Percentiles rank a stretch among this genome's conserved stretches.
Conservation (phyloP, 805 yeast genomes). For the Metschnikowia koreensis region DNA sequence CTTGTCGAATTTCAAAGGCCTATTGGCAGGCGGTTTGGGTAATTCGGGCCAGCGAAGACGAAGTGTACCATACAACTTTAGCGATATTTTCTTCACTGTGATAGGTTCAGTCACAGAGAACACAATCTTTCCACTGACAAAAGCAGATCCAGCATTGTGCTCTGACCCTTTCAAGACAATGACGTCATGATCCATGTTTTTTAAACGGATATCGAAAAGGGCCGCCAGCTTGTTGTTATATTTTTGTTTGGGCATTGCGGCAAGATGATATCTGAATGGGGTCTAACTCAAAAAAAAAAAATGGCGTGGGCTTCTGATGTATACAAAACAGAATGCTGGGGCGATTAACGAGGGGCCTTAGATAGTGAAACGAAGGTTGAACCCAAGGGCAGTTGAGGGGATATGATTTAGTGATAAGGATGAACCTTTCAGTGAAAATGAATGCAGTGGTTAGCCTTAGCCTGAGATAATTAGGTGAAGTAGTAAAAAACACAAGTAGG, state of each 20-base stretch:
- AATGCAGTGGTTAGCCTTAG: not conserved
- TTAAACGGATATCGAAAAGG: constrained; percentile 52
- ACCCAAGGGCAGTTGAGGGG: too few relatives aligned
- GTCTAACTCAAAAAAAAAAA: not conserved
- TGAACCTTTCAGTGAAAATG: too few relatives aligned
- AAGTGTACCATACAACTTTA: constrained; percentile 67
- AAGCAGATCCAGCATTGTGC: constrained; percentile 71
- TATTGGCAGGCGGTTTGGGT: constrained; percentile 41
- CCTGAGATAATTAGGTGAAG: too few relatives aligned
- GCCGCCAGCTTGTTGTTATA: constrained; percentile 27
- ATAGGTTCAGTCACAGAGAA: constrained; percentile 75
- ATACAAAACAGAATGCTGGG: too few relatives aligned
- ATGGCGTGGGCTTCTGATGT: too few relatives aligned
- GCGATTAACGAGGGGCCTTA: too few relatives aligned
- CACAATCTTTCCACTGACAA: constrained; percentile 75
- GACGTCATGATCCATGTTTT: constrained; percentile 73
- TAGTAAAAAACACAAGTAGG: not conserved
- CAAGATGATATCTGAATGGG: too few relatives aligned
- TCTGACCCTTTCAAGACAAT: constrained; percentile 77
- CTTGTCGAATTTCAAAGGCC: constrained; percentile 55
- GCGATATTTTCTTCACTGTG: constrained; percentile 57
- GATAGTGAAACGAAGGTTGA: too few relatives aligned
- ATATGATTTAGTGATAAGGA: not conserved
- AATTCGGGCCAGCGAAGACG: constrained; percentile 58
- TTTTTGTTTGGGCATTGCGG: constrained; percentile 21